Conservation (phyloP, 2,329 filamentous ascomycete genomes). For the Colletotrichum lupini region DNA sequence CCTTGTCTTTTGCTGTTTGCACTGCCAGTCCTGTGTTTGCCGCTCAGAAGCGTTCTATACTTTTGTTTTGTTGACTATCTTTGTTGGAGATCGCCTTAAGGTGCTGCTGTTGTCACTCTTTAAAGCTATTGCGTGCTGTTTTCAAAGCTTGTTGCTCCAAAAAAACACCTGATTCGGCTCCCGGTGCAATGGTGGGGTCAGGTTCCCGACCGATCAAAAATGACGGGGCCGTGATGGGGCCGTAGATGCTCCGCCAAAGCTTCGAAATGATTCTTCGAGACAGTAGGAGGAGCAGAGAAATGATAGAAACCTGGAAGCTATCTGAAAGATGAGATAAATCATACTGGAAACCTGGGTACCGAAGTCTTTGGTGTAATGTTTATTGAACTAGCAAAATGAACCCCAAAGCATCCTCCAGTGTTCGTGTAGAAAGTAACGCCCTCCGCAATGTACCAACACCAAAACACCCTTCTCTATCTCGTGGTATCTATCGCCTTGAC, state of each 20-base stretch:
- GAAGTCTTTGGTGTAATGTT: no score
- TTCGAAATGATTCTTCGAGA: background rate
- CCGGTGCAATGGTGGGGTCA: conserved; percentile 12
- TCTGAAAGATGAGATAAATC: background rate
- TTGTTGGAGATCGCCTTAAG: no score
- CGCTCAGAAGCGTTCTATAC: no score
- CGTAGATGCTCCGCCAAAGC: background rate
- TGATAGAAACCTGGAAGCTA: no score
- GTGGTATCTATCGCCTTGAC: conserved; percentile 1
- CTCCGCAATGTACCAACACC: background rate
- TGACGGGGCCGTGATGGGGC: conserved; percentile 20
- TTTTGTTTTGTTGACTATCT: background rate
- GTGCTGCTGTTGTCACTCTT: background rate
- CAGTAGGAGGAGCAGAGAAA: no score
- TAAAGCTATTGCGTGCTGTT: background rate
- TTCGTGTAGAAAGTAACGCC: background rate
- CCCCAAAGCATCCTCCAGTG: background rate
- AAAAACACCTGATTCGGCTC: background rate
- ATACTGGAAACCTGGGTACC: background rate
- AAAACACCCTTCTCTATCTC: conserved; percentile 12
- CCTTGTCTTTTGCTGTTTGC: conserved; percentile 15
- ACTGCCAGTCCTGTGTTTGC: background rate
- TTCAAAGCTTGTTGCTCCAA: background rate
- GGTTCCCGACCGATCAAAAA: background rate
- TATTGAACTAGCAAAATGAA: no score